phyloP scores from a whole-genome alignment of 2,329 filamentous ascomycete genomes.

The Hypoxylon sp. region DNA sequence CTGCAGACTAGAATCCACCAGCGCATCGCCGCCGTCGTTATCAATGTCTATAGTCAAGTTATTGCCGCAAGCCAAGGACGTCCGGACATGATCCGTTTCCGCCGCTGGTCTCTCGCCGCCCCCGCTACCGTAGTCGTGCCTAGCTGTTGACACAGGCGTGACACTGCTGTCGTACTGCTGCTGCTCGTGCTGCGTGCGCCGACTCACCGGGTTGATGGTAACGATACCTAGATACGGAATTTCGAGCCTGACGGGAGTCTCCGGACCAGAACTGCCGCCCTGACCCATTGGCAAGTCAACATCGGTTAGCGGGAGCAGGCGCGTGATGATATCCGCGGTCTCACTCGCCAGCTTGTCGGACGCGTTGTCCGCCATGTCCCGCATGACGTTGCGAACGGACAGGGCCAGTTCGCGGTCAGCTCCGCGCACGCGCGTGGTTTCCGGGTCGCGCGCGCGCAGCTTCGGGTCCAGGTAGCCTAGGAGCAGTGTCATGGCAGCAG shows the following conservation, averaged over 20 bases:
- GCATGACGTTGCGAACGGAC: conserved; percentile 54
- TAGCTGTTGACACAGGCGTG: not conserved
- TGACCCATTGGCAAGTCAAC: conserved; percentile 36
- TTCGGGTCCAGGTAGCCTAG: conserved; percentile 61
- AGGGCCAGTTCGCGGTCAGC: conserved; percentile 55
- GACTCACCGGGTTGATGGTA: conserved; percentile 53
- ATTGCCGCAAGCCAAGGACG: not conserved
- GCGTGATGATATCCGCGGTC: conserved; percentile 57
- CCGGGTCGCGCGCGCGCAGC: conserved; percentile 36
- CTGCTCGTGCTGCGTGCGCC: conserved; percentile 15
- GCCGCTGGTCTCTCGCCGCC: not conserved
- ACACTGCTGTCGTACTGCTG: not conserved
- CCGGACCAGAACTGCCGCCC: conserved; percentile 24
- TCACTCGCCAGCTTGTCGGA: conserved; percentile 58
- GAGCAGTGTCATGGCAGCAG: conserved; percentile 63
- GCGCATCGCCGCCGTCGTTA: not conserved
- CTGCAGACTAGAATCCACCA: conserved; percentile 20
- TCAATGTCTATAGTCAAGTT: not conserved
- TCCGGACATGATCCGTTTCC: not conserved
- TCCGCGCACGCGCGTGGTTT: conserved; percentile 43
- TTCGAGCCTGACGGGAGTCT: conserved; percentile 53
- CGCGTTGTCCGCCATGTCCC: conserved; percentile 54
- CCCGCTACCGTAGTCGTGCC: not conserved
- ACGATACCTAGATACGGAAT: conserved; percentile 62
- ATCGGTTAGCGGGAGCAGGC: conserved; percentile 56